Conservation (phyloP, 371 early-diverging fungal species). For the Mucor lusitanicus region DNA sequence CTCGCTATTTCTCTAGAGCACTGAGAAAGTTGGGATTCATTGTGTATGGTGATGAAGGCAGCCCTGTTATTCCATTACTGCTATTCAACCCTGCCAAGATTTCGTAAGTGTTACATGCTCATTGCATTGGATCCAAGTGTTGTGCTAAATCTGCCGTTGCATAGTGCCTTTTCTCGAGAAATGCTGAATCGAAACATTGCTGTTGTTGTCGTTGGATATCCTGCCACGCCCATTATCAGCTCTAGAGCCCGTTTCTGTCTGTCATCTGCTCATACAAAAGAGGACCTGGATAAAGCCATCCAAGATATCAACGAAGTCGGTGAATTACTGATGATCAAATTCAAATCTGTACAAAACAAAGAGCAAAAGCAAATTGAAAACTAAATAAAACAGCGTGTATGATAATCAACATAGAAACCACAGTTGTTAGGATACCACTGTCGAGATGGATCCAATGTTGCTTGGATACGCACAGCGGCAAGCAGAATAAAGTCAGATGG, state of each 20-base stretch:
- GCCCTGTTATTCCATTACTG: conserved; percentile 97
- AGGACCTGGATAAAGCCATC: conserved; percentile 84
- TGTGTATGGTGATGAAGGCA: conserved; percentile 92
- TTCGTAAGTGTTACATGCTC: conserved; percentile 47
- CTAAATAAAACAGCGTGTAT: background rate
- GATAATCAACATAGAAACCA: no score
- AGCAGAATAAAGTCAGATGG: background rate
- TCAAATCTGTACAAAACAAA: conserved; percentile 18
- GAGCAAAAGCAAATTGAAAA: background rate
- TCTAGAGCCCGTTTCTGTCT: conserved; percentile 98
- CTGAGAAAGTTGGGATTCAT: conserved; percentile 94
- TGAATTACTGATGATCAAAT: conserved; percentile 62
- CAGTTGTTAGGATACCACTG: no score
- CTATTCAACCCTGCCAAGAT: conserved; percentile 98
- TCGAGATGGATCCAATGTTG: background rate
- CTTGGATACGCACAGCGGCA: background rate
- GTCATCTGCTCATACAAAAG: conserved; percentile 92
- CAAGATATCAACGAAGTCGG: conserved; percentile 62
- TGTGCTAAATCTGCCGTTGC: background rate
- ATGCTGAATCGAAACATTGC: conserved; percentile 92
- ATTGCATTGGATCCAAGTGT: background rate
- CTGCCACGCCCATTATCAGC: conserved; percentile 97
- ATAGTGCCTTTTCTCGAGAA: conserved; percentile 91
- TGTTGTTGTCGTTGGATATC: conserved; percentile 98
- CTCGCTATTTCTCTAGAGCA: conserved; percentile 81